phyloP scores from a whole-genome alignment of 805 yeast species.

The Yarrowia deformans region DNA sequence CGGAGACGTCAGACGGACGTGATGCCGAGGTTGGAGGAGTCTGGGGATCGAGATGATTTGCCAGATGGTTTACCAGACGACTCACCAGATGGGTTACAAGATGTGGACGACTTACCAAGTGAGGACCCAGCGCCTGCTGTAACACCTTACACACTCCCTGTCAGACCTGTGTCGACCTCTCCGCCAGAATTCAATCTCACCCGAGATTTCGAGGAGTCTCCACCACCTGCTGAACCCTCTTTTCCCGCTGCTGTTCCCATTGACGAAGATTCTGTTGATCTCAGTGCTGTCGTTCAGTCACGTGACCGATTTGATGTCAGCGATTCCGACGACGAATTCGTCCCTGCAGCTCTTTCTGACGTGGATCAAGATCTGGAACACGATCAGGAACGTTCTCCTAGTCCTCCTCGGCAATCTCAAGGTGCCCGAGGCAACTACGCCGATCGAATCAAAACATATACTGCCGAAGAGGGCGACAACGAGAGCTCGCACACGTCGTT shows the following conservation, averaged over 20 bases:
- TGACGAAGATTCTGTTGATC: constrained; percentile 2
- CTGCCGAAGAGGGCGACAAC: neutral
- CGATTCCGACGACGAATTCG: constrained; percentile 16
- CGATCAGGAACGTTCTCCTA: neutral
- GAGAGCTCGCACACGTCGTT: neutral
- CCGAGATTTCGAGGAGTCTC: neutral
- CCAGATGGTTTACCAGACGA: neutral
- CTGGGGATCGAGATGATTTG: neutral
- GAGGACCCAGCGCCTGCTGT: no score
- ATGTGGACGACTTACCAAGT: neutral
- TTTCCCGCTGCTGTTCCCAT: neutral
- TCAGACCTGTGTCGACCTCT: neutral
- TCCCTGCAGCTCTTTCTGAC: constrained; percentile 2
- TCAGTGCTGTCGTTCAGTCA: neutral
- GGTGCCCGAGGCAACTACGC: neutral
- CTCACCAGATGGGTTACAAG: neutral
- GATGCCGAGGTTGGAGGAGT: neutral
- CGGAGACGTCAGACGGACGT: neutral
- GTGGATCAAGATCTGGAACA: neutral
- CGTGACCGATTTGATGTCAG: neutral
- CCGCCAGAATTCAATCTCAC: constrained; percentile 22
- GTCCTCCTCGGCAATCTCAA: neutral
- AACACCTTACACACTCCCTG: neutral
- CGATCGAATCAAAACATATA: neutral
- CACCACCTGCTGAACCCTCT: no score